These are phyloP conservation scores for Kingdonia uniflora DNA, from an alignment of 164 flowering plant species.

Conservation along the genomic window DNA sequence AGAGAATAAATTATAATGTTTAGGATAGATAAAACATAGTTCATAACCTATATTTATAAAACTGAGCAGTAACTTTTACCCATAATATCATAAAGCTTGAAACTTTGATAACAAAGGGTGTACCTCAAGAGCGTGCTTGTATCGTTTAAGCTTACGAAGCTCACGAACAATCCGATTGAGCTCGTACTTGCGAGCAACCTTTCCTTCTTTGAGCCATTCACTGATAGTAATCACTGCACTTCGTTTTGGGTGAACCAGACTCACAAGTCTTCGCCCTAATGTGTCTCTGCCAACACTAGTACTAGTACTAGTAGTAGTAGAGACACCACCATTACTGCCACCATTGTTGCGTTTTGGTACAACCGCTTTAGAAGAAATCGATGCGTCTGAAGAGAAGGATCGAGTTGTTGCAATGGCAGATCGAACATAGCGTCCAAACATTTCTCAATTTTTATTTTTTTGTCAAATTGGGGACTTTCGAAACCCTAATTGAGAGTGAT, in stretches of 20 bases:
- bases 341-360: neutral
- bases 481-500: no score
- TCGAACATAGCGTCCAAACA: conserved; percentile 32
- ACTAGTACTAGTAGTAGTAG: no score
- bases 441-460: no score
- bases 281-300: conserved; percentile 43
- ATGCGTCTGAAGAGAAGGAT: conserved; percentile 25
- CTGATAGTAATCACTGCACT: conserved; percentile 52
- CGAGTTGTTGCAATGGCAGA: conserved; percentile 20
- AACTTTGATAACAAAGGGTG: neutral
- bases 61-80: no score
- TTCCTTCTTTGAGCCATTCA: conserved; percentile 79
- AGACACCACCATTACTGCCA: neutral
- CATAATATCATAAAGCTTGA: no score
- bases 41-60: no score
- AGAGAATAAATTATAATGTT: no score
- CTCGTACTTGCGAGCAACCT: conserved; percentile 55
- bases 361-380: conserved; percentile 9
- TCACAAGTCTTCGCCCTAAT: conserved; percentile 52
- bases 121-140: conserved; percentile 84
- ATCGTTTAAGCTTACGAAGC: conserved; percentile 63
- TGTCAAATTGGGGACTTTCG: no score
- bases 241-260: conserved; percentile 47
- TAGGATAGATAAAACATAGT: no score
- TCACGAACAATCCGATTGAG: conserved; percentile 71